These are phyloP conservation scores for Pyrenopolyporus hunteri DNA, from an alignment of 495 filamentous ascomycete genomes.

Conservation along the genomic window DNA sequence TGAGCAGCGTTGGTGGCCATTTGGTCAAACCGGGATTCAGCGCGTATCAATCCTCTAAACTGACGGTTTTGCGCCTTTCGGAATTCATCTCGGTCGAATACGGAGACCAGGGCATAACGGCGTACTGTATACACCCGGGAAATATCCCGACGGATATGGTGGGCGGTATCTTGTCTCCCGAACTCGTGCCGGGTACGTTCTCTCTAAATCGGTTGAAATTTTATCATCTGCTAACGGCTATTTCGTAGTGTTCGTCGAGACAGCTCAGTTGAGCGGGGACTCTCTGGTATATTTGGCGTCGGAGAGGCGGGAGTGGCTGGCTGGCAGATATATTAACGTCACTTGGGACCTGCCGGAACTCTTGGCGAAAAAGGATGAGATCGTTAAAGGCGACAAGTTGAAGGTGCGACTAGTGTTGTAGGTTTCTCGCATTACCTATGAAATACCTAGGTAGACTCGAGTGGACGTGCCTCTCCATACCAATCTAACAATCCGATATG, in stretches of 20 bases:
- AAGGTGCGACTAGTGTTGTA: slow-evolving; percentile 51
- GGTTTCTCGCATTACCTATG: background rate
- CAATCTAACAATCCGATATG: too few species aligned
- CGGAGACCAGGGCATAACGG: slow-evolving; percentile 51
- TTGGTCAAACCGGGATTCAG: slow-evolving; percentile 36
- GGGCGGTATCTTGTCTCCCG: slow-evolving; percentile 16
- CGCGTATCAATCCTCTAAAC: slow-evolving; percentile 55
- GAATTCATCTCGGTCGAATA: slow-evolving; percentile 56
- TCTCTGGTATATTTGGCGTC: slow-evolving; percentile 56
- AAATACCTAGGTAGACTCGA: background rate
- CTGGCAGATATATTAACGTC: slow-evolving; percentile 55
- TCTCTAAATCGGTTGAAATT: background rate
- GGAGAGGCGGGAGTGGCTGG: slow-evolving; percentile 57
- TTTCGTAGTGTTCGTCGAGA: slow-evolving; percentile 49
- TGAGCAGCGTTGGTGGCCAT: slow-evolving; percentile 53
- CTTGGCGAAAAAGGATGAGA: slow-evolving; percentile 50
- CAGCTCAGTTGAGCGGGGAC: slow-evolving; percentile 53
- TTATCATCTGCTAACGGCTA: background rate
- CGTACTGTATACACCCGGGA: slow-evolving; percentile 58
- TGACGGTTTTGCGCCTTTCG: slow-evolving; percentile 55
- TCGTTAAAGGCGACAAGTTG: slow-evolving; percentile 53
- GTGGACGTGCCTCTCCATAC: too few species aligned
- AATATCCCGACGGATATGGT: slow-evolving; percentile 55
- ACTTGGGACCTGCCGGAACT: slow-evolving; percentile 59
- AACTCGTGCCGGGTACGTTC: slow-evolving; percentile 30